Conservation (phyloP, 495 filamentous ascomycete species). For the Haplographium delicatum region DNA sequence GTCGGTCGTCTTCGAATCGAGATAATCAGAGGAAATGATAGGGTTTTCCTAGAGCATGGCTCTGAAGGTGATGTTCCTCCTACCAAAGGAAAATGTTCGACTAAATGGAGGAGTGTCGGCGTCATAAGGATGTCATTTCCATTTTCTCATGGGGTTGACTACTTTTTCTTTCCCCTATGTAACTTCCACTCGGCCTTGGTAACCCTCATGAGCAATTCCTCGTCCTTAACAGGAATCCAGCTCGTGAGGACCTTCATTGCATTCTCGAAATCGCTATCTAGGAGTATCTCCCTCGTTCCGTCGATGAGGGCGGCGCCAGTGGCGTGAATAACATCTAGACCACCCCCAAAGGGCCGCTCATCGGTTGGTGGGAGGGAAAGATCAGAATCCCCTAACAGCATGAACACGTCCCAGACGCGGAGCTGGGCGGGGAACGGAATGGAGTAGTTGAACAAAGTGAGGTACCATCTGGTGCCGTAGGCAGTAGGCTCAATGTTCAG, state of each 20-base stretch:
- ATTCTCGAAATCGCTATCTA: slow-evolving; percentile 95
- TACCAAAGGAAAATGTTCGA: no score
- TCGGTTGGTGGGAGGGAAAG: slow-evolving; percentile 14
- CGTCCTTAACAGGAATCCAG: slow-evolving; percentile 92
- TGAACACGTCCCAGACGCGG: slow-evolving; percentile 98
- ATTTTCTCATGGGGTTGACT: no score
- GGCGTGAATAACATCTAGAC: slow-evolving; percentile 87
- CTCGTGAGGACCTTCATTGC: slow-evolving; percentile 96
- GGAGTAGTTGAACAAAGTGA: slow-evolving; percentile 96
- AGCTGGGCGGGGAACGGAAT: slow-evolving; percentile 95
- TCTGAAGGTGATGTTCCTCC: no score
- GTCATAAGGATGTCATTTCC: no score
- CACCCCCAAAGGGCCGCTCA: slow-evolving; percentile 49
- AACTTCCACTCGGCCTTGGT: slow-evolving; percentile 87
- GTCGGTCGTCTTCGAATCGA: no score
- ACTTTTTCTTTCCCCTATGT: slow-evolving; percentile 34
- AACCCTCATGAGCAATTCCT: slow-evolving; percentile 92
- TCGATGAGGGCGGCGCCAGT: slow-evolving; percentile 87
- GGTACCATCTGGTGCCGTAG: slow-evolving; percentile 95
- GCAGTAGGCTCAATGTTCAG: slow-evolving; percentile 79
- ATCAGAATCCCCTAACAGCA: slow-evolving; percentile 81
- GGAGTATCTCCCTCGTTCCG: slow-evolving; percentile 81
- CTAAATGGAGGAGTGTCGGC: no score
- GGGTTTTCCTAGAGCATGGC: no score
- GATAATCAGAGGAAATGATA: no score